Evolutionary conservation across 305 asterid species (phyloP).

Genomic region (Fraxinus ornus): DNA sequence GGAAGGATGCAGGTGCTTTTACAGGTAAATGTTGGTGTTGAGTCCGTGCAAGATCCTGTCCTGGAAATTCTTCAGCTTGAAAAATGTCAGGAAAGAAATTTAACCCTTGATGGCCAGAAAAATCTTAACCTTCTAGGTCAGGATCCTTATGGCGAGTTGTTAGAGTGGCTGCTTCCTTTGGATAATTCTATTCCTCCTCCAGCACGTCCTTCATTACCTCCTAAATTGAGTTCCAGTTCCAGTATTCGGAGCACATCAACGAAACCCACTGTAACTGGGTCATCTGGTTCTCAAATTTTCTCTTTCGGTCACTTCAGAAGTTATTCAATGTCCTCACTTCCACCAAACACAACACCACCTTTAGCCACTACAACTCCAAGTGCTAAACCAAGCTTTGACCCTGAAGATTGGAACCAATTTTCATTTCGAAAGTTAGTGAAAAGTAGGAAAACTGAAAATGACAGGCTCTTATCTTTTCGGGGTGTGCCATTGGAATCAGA

Average conservation of each 20-base stretch:
- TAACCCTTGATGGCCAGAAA: slow-evolving; percentile 39
- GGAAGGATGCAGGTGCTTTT: slow-evolving; percentile 99
- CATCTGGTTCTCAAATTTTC: slow-evolving; percentile 84
- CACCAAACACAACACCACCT: slow-evolving; percentile 61
- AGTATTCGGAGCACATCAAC: slow-evolving; percentile 71
- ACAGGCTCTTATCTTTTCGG: slow-evolving; percentile 80
- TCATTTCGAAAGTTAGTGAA: slow-evolving; percentile 58
- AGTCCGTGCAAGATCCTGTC: slow-evolving; percentile 72
- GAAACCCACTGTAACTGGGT: slow-evolving; percentile 51
- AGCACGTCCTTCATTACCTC: slow-evolving; percentile 66
- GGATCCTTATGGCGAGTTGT: slow-evolving; percentile 76
- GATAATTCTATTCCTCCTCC: slow-evolving; percentile 78
- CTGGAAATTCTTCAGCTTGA: slow-evolving; percentile 96
- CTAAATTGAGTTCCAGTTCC: slow-evolving; percentile 62
- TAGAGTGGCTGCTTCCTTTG: slow-evolving; percentile 95
- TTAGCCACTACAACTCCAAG: slow-evolving; percentile 52
- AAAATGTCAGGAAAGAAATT: slow-evolving; percentile 61
- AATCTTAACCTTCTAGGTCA: slow-evolving; percentile 37
- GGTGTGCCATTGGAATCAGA: slow-evolving; percentile 89
- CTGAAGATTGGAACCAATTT: slow-evolving; percentile 78
- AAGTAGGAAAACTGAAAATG: slow-evolving; percentile 51
- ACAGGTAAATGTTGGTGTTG: slow-evolving; percentile 83
- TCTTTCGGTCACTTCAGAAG: slow-evolving; percentile 92
- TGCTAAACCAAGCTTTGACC: slow-evolving; percentile 52
- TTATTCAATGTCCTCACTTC: slow-evolving; percentile 95